Evolutionary conservation across 352 stramenopile species (phyloP), one percentile per base, ranked within the genome.

Genomic region (Phytopythium ostracodes): DNA sequence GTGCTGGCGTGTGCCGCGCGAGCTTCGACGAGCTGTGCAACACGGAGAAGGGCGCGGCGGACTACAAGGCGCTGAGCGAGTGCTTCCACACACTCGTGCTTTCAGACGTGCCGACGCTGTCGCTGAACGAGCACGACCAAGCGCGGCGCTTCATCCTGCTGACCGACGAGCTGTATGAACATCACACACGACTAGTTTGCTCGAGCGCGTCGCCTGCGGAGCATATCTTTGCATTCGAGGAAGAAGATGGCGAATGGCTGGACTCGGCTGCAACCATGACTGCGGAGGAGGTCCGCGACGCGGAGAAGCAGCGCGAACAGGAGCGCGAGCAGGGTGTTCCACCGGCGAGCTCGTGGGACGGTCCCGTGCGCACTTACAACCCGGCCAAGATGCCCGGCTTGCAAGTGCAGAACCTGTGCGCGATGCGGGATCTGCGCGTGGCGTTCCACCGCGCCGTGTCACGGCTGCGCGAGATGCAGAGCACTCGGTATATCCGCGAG

Each of bases 121-220:
- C 82, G 15, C 86, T 98, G 74, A 71, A 83, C 17, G 71, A 92
- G 43, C 93, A 98, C 61, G 91, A 99, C 69, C 77, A 90, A 67
- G 87, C 93, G n/a, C 77, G 96, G 33, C 86, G 97, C 46, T 99
- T 99, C 74, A 98, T 99, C 69, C 88, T 97, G 50, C 77, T 99
- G 2, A 81, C 99, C 50, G 97, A 99, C 69, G 95, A 99, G 73
- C 70, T 99, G 52, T 99, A 99, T 63, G 96, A 99, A 70, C 86
- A 89, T 47, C 75, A 72, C 38, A 87, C 81, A 15, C 64, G 75
- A 1, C 64, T 94, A 14, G 56, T 95, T 0, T 73, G 80, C 59
- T 88, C 84, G 2, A 77, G 81, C 7, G 71, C 72, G 46, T 81
- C 64, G 25, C 49, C 71, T 0, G 65, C 76, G 11, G 62, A 69